Conservation (phyloP, 345 rosid species). For the Alliaria petiolata region DNA sequence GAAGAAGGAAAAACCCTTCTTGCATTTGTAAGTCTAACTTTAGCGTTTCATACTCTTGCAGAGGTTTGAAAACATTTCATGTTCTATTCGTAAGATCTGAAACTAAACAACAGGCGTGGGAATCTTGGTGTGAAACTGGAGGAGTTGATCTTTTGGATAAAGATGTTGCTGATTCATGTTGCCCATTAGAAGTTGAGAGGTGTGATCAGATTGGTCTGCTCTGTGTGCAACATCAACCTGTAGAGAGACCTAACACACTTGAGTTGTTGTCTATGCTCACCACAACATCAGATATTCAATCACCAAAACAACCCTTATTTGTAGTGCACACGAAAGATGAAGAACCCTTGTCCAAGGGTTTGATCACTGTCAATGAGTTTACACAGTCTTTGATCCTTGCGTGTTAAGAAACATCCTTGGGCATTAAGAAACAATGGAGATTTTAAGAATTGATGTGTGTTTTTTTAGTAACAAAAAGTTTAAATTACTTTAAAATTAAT, state of each 20-base stretch:
- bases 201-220: constrained; percentile 23
- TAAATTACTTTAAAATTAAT: too few species aligned
- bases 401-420: constrained; percentile 10
- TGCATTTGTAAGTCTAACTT: neutral
- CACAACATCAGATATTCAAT: constrained; percentile 9
- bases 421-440: neutral
- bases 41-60: neutral
- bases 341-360: neutral
- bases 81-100: neutral
- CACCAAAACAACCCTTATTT: constrained; percentile 16
- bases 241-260: constrained; percentile 13
- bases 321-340: neutral
- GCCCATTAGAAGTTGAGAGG: constrained; percentile 1
- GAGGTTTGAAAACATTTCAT: neutral
- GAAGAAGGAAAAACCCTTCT: too few species aligned
- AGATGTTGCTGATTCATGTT: neutral
- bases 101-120: constrained; percentile 14
- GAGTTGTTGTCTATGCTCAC: constrained; percentile 22
- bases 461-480: too few species aligned
- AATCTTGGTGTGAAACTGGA: constrained; percentile 7
- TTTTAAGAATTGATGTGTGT: too few species aligned
- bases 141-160: constrained; percentile 14
- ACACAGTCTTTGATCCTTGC: constrained; percentile 12
- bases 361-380: neutral
- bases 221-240: constrained; percentile 20